A percentile compares a stretch with the other conserved stretches of the same genome.
These are phyloP conservation scores for Macrotyloma uniflorum DNA, from an alignment of 306 rosid species.

Conservation along the genomic window DNA sequence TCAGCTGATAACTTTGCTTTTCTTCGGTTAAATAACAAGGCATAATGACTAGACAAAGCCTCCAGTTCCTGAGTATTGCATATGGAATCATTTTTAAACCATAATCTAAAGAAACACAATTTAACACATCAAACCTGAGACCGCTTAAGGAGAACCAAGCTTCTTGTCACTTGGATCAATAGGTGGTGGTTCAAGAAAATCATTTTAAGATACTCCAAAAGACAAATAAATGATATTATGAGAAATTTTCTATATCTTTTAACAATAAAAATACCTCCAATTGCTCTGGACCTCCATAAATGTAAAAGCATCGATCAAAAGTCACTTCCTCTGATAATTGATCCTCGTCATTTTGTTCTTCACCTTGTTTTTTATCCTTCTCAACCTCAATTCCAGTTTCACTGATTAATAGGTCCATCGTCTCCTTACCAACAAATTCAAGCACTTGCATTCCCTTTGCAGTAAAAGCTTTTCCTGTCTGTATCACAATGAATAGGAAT, in stretches of 20 bases:
- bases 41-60: conserved; percentile 89
- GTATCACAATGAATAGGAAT: conserved; percentile 41
- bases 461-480: conserved; percentile 94
- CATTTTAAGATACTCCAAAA: background rate
- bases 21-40: conserved; percentile 81
- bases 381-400: conserved; percentile 96
- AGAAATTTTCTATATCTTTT: background rate
- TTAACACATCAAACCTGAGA: background rate
- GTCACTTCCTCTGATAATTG: conserved; percentile 84
- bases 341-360: conserved; percentile 57
- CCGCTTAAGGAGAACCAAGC: background rate
- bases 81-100: conserved; percentile 24
- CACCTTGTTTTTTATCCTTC: conserved; percentile 53
- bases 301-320: conserved; percentile 96
- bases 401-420: conserved; percentile 81
- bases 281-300: conserved; percentile 99
- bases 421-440: conserved; percentile 94
- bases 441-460: conserved; percentile 98
- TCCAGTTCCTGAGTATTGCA: conserved; percentile 78
- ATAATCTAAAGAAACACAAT: conserved; percentile 4
- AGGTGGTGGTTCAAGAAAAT: too few relatives aligned
- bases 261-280: conserved; percentile 70
- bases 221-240: background rate
- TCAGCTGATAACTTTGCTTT: conserved; percentile 77
- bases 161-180: background rate